Evolutionary conservation across 495 filamentous ascomycete species (phyloP).

Genomic region (Penicillium taxi): DNA sequence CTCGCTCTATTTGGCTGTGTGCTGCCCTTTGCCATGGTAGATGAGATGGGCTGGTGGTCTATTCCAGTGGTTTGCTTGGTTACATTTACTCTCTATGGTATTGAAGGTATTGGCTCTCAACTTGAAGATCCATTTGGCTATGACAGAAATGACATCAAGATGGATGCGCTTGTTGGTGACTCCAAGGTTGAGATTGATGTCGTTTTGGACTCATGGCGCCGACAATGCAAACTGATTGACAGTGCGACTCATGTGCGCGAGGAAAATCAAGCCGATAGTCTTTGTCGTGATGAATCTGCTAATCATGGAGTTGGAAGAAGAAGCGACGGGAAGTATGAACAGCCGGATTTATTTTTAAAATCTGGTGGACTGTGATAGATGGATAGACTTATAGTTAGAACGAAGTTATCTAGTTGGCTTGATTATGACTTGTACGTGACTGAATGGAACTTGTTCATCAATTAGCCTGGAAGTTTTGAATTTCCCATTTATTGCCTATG

Average conservation of each 20-base stretch:
- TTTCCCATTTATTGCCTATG: too few species aligned
- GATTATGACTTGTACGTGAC: too few species aligned
- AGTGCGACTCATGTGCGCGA: too few species aligned
- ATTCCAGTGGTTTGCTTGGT: slow-evolving; percentile 59
- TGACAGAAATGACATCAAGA: slow-evolving; percentile 71
- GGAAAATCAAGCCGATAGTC: too few species aligned
- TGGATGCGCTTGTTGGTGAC: slow-evolving; percentile 67
- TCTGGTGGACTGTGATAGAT: too few species aligned
- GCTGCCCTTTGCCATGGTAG: slow-evolving; percentile 67
- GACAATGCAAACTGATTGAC: slow-evolving; percentile 16
- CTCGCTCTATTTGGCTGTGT: slow-evolving; percentile 62
- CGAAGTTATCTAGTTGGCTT: too few species aligned
- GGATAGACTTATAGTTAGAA: too few species aligned
- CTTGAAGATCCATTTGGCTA: slow-evolving; percentile 72
- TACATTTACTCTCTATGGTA: slow-evolving; percentile 66
- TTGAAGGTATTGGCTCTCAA: slow-evolving; percentile 65
- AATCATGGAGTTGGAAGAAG: not conserved
- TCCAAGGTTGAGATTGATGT: slow-evolving; percentile 55
- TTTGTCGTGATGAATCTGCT: too few species aligned
- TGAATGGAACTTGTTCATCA: too few species aligned
- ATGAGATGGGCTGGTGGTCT: slow-evolving; percentile 67
- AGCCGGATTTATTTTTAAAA: not conserved
- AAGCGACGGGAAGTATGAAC: not conserved
- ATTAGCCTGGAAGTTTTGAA: too few species aligned
- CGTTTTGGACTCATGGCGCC: slow-evolving; percentile 57